These are phyloP conservation scores for Penicillium dipodomyicola DNA, from an alignment of 495 filamentous ascomycete genomes.

Conservation along the genomic window DNA sequence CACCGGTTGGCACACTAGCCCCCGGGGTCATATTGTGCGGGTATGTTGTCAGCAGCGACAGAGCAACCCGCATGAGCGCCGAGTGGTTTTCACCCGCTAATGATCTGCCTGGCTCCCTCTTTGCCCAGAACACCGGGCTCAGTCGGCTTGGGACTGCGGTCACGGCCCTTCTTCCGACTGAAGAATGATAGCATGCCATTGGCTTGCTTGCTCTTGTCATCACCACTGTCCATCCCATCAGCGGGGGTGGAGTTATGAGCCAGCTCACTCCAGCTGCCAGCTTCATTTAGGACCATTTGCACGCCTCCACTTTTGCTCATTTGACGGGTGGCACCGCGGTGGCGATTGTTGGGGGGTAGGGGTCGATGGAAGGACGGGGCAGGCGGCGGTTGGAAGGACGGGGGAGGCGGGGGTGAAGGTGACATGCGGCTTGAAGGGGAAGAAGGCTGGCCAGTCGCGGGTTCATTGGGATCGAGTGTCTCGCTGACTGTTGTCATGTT, in stretches of 20 bases:
- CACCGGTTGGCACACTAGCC: background rate
- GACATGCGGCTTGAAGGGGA: constrained; percentile 24
- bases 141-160: constrained; percentile 88
- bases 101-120: constrained; percentile 75
- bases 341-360: constrained; percentile 29
- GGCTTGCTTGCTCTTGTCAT: constrained; percentile 48
- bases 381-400: constrained; percentile 39
- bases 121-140: constrained; percentile 93
- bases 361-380: constrained; percentile 42
- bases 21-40: background rate
- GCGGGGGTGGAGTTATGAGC: constrained; percentile 73
- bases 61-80: background rate
- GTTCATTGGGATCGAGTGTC: constrained; percentile 33
- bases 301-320: constrained; percentile 79
- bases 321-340: constrained; percentile 49
- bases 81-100: constrained; percentile 25
- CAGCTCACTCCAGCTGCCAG: constrained; percentile 85
- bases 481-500: constrained; percentile 30
- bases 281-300: constrained; percentile 85
- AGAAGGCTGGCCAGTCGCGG: constrained; percentile 23
- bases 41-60: background rate
- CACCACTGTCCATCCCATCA: constrained; percentile 52
- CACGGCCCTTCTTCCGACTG: constrained; percentile 81
- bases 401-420: constrained; percentile 33
- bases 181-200: constrained; percentile 88